Conservation (phyloP, 495 filamentous ascomycete species). For the Darksidea phi region DNA sequence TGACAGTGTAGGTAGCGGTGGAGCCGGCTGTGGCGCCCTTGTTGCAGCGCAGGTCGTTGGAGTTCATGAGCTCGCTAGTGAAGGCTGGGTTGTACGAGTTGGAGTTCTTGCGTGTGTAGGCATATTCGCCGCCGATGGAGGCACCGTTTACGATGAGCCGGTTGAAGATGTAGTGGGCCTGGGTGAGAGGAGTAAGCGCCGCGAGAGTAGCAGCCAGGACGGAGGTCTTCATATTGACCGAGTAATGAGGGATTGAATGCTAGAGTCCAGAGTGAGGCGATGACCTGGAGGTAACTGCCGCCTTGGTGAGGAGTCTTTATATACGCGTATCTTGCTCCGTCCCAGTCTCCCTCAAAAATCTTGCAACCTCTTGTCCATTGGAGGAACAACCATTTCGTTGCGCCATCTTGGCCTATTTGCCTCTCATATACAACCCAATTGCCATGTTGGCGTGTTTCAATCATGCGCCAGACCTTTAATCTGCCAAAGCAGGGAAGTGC, state of each 20-base stretch:
- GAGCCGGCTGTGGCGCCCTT: constrained; percentile 29
- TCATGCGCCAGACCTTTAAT: no score
- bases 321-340: no score
- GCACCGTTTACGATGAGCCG: constrained; percentile 35
- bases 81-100: constrained; percentile 32
- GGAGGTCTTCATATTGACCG: constrained; percentile 14
- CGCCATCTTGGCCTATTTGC: no score
- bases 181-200: background rate
- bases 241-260: background rate
- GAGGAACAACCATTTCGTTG: no score
- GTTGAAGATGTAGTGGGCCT: constrained; percentile 37
- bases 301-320: no score
- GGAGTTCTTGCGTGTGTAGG: constrained; percentile 34
- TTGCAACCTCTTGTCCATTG: no score
- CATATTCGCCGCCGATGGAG: constrained; percentile 33
- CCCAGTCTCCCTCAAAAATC: no score
- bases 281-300: background rate
- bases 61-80: constrained; percentile 29
- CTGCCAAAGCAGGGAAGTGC: background rate
- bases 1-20: constrained; percentile 28
- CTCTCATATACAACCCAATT: no score
- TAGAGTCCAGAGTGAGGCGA: background rate
- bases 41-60: constrained; percentile 35
- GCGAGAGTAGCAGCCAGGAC: constrained; percentile 10
- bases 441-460: no score